Evolutionary conservation across 345 rosid genomes (phyloP), one percentile per base, ranked within the genome.

Genomic region (Sonneratia caseolaris): DNA sequence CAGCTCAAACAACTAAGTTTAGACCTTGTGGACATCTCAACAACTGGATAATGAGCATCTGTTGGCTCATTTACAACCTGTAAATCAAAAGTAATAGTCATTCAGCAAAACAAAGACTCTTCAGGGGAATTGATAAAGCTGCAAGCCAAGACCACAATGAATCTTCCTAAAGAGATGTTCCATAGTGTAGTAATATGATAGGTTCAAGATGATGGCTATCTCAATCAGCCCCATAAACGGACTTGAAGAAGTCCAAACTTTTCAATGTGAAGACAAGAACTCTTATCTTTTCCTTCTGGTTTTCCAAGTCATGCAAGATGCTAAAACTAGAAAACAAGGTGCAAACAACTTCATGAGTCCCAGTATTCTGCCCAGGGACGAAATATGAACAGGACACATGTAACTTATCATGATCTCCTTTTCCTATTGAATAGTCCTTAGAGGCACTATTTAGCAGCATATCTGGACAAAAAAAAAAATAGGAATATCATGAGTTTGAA

Each of bases 1-100:
- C 99, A 95, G 82, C 98, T 95, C 83, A 95, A 79, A 86, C 99
- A 95, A 75, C 99, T 91, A 78, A 95, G 92, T 79, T 92, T 95
- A 71, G 98, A 95, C 76, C 96, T 94, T 3, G 99, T 92, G 72
- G 96, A 70, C 97, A 95, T 95, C 85, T 92, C 98, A 82, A 87
- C 96, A 73, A 92, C 87, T 67, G 99, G 97, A 81, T 90, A 87
- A 68, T 90, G 96, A 59, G 84, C 84, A 65, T 90, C 97, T 53
- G 80, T 83, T 48, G 85, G 88, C 80, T 87, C 89, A 75, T 90
- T 92, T 49, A 88, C 92, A 80, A 92, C 98, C 98, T 92, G 80
- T 4, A 32, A 62, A 27, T 3, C 32, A 32, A 62, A 32, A 27
- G 7, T 5, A 35, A 13, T 7, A 27, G 18, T 13, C 66, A 56